Evolutionary conservation across 495 filamentous ascomycete genomes (phyloP), one percentile per base, ranked within the genome.

Genomic region (Talaromyces thailandensis): DNA sequence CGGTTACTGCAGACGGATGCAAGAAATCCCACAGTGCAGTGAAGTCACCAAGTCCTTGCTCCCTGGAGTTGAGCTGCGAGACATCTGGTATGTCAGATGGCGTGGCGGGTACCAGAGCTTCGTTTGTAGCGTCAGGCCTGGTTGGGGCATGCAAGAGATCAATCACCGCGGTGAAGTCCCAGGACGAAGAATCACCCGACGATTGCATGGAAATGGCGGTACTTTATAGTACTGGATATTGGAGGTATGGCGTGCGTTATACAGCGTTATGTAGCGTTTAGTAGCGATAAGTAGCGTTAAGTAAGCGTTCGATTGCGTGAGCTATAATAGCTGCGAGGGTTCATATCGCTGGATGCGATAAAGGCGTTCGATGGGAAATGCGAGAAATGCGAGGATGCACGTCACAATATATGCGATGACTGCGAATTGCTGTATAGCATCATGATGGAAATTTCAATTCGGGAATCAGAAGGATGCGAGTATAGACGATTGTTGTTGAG

Each of bases 141-240:
- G 75, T 69, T 65, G 75, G 74, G 23, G 76, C 75, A 37, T 69
- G 66, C n/a, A 81, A 71, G 52, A 82, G 73, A 65, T 79, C 75
- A 64, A 76, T 74, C 68, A 77, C 80, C 64, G 74, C 70, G 62
- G 76, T 68, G 63, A 82, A 79, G 64, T 80, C 79, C 80, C 80
- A 82, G 53, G 64, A 69, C 50, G 74, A 73, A 61, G 67, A 57
- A 23, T 63, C 43, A 53, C 67, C 64, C 23, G 64, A 35, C 31
- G 68, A 62, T 21, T n/a, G 64, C 66, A 68, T 68, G 64, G 66
- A 64, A 64, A 9, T 50, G 45, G 32, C 21, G 57, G 29, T 28
- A 14, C 43, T 23, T 55, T 55, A 28, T 12, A 28, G 24, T 55
- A 55, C 12, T 23, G 12, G n/a, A 50, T 16, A 55, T 2, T 29